Evolutionary conservation across 305 asterid species (phyloP), one percentile per base, ranked within the genome.

Genomic region (Solanum chacoense): DNA sequence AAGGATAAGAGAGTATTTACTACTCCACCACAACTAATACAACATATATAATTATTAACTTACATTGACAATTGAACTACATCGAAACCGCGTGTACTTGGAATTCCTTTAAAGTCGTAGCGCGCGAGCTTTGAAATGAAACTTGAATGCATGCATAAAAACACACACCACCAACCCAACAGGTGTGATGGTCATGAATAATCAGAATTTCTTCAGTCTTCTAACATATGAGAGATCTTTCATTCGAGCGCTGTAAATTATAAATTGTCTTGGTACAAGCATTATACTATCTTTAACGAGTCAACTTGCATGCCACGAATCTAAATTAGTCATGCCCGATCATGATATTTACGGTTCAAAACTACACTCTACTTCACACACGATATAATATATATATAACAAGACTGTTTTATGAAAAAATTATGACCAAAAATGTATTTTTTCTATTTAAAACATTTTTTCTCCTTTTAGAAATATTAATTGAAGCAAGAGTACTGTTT

Each of bases 1-100:
- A 63, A 63, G 1, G 2, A 63, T 63, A 1, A 63, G n/a, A 1
- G 1, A 63, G 0, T 22, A 1, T 4, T n/a, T 8, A n/a, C 0
- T 1, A 2, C 14, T n/a, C 29, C 7, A 65, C 7, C 29, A 59
- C 0, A 2, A 0, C 1, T 7, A 18, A 4, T 32, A 24, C 36
- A 14, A 26, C 24, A 79, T 37, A 37, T 37, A 37, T 37, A 37
- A 37, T 37, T 36, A 12, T 36, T n/a, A 78, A 10, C 63, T n/a
- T 37, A 7, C n/a, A 3, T 28, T 79, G 65, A 38, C 67, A 79
- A 24, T 26, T 38, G 5, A 38, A 38, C 9, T 13, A 34, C 18
- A 7, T 38, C 7, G 8, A 79, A 79, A 79, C 63, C 9, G 36
- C 5, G 26, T 34, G 29, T 34, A 34, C 83, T 34, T 74, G 42